Evolutionary conservation across 495 filamentous ascomycete genomes (phyloP).

Genomic region (Annulohypoxylon bovei): DNA sequence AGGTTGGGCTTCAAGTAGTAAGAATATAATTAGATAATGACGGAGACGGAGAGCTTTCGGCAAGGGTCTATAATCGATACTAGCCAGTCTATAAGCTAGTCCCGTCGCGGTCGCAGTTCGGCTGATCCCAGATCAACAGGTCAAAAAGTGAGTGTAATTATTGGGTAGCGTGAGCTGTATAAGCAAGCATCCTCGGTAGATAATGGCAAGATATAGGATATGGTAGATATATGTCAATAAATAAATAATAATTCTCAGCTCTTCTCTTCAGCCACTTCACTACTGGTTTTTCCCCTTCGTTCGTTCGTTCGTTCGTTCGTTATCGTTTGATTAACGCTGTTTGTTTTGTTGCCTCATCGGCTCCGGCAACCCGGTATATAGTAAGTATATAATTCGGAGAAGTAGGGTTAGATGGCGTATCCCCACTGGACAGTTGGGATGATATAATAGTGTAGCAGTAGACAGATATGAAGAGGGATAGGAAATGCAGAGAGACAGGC

Average conservation of each 20-base stretch:
- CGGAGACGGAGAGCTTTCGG: conserved; percentile 12
- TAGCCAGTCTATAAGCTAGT: conserved; percentile 28
- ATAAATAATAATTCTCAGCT: conserved; percentile 31
- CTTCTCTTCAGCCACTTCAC: conserved; percentile 14
- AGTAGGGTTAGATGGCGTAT: conserved; percentile 9
- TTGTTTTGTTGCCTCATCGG: conserved; percentile 27
- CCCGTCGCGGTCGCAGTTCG: conserved; percentile 36
- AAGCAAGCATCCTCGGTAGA: conserved; percentile 39
- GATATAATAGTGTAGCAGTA: not conserved
- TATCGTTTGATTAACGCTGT: not conserved
- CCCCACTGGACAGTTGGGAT: conserved; percentile 3
- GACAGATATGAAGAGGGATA: not conserved
- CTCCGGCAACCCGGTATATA: conserved; percentile 42
- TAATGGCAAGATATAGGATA: conserved; percentile 2
- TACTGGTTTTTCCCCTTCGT: not conserved
- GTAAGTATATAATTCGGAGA: conserved; percentile 22
- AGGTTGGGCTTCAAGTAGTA: conserved; percentile 45
- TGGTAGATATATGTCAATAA: conserved; percentile 12
- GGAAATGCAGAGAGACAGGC: conserved; percentile 11
- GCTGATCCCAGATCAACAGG: conserved; percentile 42
- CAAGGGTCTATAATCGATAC: conserved; percentile 17
- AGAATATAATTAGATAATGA: conserved; percentile 39
- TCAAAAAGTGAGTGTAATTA: conserved; percentile 31
- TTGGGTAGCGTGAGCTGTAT: conserved; percentile 36
- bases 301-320: conserved; percentile 24